Conservation (phyloP, 345 rosid species). For the Acer saccharum region DNA sequence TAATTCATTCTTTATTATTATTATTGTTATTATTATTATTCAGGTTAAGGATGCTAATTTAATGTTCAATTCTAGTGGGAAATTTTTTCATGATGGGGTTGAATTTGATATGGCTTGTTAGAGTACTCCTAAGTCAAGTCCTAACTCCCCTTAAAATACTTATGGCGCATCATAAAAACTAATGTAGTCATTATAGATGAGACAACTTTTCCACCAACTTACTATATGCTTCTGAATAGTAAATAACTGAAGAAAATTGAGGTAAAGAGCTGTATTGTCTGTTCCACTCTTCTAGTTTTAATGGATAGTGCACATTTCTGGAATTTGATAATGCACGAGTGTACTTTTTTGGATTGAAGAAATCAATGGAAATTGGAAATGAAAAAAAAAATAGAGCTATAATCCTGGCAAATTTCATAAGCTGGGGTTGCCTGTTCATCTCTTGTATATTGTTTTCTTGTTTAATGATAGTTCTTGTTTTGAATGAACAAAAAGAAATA, state of each 20-base stretch:
- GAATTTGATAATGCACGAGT: background rate
- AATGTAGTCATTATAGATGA: background rate
- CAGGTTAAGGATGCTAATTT: background rate
- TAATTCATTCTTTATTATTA: background rate
- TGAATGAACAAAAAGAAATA: too few relatives aligned
- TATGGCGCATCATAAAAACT: background rate
- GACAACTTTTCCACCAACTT: background rate
- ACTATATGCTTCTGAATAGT: background rate
- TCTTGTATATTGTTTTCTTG: too few relatives aligned
- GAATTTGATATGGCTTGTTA: conserved; percentile 6
- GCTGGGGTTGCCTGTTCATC: too few relatives aligned
- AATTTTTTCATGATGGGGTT: background rate
- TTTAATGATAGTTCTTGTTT: too few relatives aligned
- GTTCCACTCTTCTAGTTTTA: background rate
- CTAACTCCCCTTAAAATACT: background rate
- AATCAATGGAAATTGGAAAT: background rate
- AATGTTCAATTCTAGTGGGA: background rate
- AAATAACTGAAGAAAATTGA: background rate
- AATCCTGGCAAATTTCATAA: too few relatives aligned
- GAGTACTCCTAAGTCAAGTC: background rate
- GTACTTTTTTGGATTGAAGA: background rate
- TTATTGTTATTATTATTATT: background rate
- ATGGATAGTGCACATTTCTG: background rate
- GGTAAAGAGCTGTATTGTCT: background rate
- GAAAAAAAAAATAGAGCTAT: background rate